These are phyloP conservation scores for Cystofilobasidium capitatum DNA, from an alignment of 768 basidiomycete species.

Conservation along the genomic window DNA sequence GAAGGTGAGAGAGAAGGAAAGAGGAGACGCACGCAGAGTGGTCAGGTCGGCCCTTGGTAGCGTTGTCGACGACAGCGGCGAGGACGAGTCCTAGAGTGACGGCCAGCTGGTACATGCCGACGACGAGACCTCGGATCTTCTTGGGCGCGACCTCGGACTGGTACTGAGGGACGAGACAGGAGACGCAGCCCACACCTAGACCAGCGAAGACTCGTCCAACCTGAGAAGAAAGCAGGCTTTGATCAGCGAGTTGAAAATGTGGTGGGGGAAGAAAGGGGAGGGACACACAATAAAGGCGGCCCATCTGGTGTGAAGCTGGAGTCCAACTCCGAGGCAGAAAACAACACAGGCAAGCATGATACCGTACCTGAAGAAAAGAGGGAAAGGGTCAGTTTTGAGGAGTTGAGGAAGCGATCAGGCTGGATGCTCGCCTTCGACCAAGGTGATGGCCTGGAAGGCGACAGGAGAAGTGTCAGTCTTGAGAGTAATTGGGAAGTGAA, in stretches of 20 bases:
- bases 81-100: constrained; percentile 6
- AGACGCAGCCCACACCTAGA: constrained; percentile 34
- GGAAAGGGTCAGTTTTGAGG: no score
- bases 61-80: constrained; percentile 39
- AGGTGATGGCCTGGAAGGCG: no score
- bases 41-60: constrained; percentile 37
- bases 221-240: not conserved
- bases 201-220: constrained; percentile 35
- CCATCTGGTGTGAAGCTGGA: constrained; percentile 27
- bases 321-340: constrained; percentile 30
- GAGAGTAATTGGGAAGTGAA: no score
- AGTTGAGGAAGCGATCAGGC: no score
- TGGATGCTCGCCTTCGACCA: no score
- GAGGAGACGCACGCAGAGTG: constrained; percentile 23
- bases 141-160: constrained; percentile 40
- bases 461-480: no score
- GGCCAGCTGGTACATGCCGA: constrained; percentile 36
- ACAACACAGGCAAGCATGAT: constrained; percentile 16
- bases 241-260: constrained; percentile 53
- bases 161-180: constrained; percentile 28
- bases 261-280: constrained; percentile 35
- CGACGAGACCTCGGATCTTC: constrained; percentile 40
- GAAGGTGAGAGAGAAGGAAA: no score
- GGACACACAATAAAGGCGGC: constrained; percentile 45
- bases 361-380: constrained; percentile 65